Evolutionary conservation across 805 yeast species (phyloP).

Genomic region (Metschnikowia similis): DNA sequence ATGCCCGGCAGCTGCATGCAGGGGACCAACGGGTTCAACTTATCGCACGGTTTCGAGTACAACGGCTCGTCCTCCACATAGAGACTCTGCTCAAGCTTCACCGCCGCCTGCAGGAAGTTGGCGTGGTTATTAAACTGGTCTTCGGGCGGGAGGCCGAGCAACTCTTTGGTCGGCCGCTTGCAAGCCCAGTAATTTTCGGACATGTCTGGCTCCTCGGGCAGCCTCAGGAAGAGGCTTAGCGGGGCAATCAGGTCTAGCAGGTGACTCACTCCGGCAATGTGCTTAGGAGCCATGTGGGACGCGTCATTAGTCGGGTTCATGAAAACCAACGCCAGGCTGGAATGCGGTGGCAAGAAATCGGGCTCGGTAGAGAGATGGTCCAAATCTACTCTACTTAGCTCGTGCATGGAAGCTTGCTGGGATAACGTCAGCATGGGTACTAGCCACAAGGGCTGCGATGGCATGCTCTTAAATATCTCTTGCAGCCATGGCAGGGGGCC

Average conservation of each 20-base stretch:
- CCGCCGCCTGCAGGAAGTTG: neutral
- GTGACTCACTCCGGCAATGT: neutral
- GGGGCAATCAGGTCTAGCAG: neutral
- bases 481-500: neutral
- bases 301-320: neutral
- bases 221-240: neutral
- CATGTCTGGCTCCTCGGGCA: neutral
- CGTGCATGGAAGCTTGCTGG: neutral
- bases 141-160: neutral
- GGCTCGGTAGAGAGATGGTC: neutral
- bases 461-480: neutral
- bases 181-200: neutral
- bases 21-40: neutral
- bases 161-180: neutral
- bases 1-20: neutral
- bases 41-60: neutral
- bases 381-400: neutral
- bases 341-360: neutral
- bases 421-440: neutral
- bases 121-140: neutral
- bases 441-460: neutral
- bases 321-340: neutral
- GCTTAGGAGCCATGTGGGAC: neutral
- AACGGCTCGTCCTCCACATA: neutral
- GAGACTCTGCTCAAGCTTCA: neutral